Conservation (phyloP, 2,329 filamentous ascomycete genomes). For the Aspergillus sp. region DNA sequence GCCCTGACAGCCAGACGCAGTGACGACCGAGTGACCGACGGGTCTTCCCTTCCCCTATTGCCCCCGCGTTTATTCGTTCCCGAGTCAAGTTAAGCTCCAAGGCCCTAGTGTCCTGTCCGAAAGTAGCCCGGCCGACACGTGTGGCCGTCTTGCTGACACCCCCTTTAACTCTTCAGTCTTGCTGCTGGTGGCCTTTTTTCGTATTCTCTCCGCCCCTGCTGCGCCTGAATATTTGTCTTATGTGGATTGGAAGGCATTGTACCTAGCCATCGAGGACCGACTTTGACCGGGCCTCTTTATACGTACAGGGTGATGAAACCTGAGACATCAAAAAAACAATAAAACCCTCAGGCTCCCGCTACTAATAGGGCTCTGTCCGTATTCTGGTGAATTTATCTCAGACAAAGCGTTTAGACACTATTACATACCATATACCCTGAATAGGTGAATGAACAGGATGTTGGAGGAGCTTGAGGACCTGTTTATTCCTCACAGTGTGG, state of each 20-base stretch:
- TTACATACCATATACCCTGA: background rate
- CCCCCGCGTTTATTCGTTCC: background rate
- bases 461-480: background rate
- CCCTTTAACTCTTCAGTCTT: background rate
- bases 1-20: background rate
- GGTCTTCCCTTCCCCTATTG: background rate
- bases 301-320: background rate
- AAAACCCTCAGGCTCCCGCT: background rate
- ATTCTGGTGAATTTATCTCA: background rate
- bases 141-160: background rate
- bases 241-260: background rate
- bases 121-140: conserved; percentile 1
- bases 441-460: background rate
- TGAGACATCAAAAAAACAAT: background rate
- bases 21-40: background rate
- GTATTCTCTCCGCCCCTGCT: background rate
- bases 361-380: background rate
- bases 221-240: background rate
- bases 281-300: background rate
- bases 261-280: background rate
- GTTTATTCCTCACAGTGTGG: background rate
- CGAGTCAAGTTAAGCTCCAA: background rate
- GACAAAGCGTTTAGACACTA: background rate
- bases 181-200: background rate
- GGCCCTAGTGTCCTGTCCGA: background rate